Percentiles rank a stretch among this genome's conserved stretches.
Evolutionary conservation across 129 eudicot genomes (phyloP).

Genomic region (Calendula officinalis): DNA sequence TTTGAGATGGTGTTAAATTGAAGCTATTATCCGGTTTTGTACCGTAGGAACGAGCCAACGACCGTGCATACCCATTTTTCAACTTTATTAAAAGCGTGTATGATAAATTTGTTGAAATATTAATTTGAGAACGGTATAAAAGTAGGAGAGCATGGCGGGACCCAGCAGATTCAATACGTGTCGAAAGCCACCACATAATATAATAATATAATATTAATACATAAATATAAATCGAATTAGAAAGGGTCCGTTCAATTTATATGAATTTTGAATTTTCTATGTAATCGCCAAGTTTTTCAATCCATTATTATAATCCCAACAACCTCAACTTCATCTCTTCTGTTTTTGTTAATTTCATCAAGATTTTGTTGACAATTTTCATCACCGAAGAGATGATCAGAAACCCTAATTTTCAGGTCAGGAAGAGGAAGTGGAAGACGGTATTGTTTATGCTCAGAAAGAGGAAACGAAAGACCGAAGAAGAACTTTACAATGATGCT

Average conservation of each 20-base stretch:
- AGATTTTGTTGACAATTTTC: not conserved
- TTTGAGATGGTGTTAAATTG: too few species aligned
- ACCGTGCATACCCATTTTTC: too few species aligned
- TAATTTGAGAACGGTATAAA: not conserved
- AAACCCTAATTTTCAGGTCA: constrained; percentile 29
- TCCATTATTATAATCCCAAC: constrained; percentile 15
- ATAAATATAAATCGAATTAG: not conserved
- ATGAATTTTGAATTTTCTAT: not conserved
- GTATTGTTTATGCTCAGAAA: constrained; percentile 35
- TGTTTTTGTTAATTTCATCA: not conserved
- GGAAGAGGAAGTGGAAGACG: constrained; percentile 41
- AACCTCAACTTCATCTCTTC: constrained; percentile 12
- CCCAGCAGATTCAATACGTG: constrained; percentile 16
- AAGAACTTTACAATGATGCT: not conserved
- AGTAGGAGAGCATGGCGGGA: constrained; percentile 6
- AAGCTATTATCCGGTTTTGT: too few species aligned
- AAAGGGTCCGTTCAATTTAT: constrained; percentile 15
- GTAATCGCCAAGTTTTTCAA: not conserved
- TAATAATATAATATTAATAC: too few species aligned
- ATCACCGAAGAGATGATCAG: constrained; percentile 20
- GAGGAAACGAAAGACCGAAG: constrained; percentile 20
- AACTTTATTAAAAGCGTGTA: too few species aligned
- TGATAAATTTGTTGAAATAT: not conserved
- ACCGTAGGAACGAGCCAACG: too few species aligned
- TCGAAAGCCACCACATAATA: constrained; percentile 3